Conservation (phyloP, 139 green algal species). For the Chlamydomonas urium region DNA sequence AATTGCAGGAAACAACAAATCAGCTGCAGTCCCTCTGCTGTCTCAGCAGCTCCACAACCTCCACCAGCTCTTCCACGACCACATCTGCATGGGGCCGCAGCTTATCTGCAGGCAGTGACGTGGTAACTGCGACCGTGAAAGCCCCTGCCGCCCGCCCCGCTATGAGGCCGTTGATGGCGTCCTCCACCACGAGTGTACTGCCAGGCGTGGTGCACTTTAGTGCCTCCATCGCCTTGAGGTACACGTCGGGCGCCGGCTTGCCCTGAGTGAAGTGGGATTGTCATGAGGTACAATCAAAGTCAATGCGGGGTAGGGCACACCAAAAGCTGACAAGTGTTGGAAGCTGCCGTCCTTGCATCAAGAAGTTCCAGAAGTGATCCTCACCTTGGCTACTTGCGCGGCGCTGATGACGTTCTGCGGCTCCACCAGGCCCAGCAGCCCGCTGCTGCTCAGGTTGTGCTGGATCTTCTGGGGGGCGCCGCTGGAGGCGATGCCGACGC, state of each 20-base stretch:
- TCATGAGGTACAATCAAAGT: neutral
- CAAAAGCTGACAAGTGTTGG: too few relatives aligned
- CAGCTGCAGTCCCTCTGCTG: too few relatives aligned
- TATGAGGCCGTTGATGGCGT: conserved; percentile 56
- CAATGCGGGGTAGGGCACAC: too few relatives aligned
- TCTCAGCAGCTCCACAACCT: conserved; percentile 5
- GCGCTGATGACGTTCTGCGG: conserved; percentile 26
- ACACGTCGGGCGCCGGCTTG: conserved; percentile 77
- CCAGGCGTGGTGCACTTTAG: conserved; percentile 42
- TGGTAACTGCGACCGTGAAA: conserved; percentile 7
- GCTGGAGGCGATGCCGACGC: conserved; percentile 21
- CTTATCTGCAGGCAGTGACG: neutral
- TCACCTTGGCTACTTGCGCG: conserved; percentile 15
- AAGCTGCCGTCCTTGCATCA: too few relatives aligned
- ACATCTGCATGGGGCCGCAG: neutral
- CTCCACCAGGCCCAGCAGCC: conserved; percentile 37
- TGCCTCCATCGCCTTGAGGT: conserved; percentile 57
- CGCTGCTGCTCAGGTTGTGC: conserved; percentile 53
- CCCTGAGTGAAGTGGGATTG: conserved; percentile 36
- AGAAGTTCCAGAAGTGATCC: too few relatives aligned
- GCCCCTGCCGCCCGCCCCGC: neutral
- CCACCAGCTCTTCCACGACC: neutral
- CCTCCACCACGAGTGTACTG: conserved; percentile 61
- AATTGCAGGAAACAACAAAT: too few relatives aligned
- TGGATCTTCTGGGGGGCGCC: conserved; percentile 64